These are phyloP conservation scores for Hypholoma sublateritium DNA, from an alignment of 768 basidiomycete species.

Conservation along the genomic window DNA sequence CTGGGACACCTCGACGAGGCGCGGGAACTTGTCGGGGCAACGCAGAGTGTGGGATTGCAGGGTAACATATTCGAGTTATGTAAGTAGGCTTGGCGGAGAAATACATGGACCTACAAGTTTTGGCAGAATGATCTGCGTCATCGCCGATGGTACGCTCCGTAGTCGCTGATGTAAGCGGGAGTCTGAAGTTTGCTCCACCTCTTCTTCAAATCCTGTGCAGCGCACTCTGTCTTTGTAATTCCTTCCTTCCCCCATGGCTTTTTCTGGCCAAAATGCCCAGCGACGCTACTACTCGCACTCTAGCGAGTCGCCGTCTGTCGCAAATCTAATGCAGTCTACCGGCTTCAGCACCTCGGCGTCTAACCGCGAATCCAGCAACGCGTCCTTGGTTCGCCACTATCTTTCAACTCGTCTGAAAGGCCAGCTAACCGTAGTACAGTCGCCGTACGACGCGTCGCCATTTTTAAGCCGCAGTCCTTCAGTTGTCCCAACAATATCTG, in stretches of 20 bases:
- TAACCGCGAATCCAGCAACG: conserved; percentile 18
- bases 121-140: not conserved
- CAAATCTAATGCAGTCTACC: conserved; percentile 44
- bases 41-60: conserved; percentile 3
- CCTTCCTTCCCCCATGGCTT: conserved; percentile 27
- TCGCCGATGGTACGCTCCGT: not conserved
- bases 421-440: conserved; percentile 4
- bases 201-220: not conserved
- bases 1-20: conserved; percentile 53
- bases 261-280: conserved; percentile 36
- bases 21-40: conserved; percentile 24
- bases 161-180: conserved; percentile 20
- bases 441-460: conserved; percentile 10
- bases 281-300: conserved; percentile 39
- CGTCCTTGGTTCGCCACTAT: conserved; percentile 38
- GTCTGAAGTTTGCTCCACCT: conserved; percentile 14
- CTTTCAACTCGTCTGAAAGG: not conserved
- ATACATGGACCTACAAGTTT: not conserved
- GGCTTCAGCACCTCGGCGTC: not conserved
- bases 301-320: conserved; percentile 47
- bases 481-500: conserved; percentile 44
- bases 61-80: conserved; percentile 1
- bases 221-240: conserved; percentile 5
- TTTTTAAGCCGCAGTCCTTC: conserved; percentile 11
- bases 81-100: conserved; percentile 3